Percentiles rank a stretch among this genome's conserved stretches.
phyloP scores from a whole-genome alignment of 441 rosid genomes.

The Populus tomentosa region DNA sequence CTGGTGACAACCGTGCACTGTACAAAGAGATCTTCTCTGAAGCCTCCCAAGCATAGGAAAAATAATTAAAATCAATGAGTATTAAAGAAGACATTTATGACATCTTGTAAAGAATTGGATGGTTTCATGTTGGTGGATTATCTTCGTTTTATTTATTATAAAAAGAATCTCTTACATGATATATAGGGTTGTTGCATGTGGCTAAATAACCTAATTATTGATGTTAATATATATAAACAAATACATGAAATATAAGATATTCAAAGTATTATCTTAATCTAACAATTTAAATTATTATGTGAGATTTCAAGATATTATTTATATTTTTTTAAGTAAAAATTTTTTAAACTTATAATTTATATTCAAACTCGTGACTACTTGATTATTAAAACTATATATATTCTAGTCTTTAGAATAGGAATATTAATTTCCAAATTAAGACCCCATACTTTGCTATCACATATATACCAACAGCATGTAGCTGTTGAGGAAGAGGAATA shows the following conservation, averaged over 20 bases:
- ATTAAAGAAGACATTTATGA: background rate
- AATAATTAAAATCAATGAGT: background rate
- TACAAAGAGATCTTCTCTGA: background rate
- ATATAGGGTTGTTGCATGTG: background rate
- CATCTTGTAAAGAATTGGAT: background rate
- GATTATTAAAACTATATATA: too few relatives aligned
- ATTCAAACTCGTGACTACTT: too few relatives aligned
- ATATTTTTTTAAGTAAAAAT: too few relatives aligned
- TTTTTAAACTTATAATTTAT: too few relatives aligned
- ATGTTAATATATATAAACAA: too few relatives aligned
- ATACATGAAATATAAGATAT: too few relatives aligned
- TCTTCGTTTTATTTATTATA: too few relatives aligned
- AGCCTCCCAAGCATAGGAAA: background rate
- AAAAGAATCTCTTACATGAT: background rate
- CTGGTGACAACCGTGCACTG: background rate
- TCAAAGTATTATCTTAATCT: fast-evolving
- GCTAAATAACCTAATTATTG: too few relatives aligned
- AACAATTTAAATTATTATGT: too few relatives aligned
- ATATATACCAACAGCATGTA: background rate
- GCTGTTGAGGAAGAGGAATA: background rate
- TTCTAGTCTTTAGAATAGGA: background rate
- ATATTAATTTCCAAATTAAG: background rate
- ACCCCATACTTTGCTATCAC: background rate
- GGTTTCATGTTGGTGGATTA: background rate
- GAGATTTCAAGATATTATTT: too few relatives aligned